These are phyloP conservation scores for Thelonectria rubi DNA, from an alignment of 2,329 filamentous ascomycete genomes.

Conservation along the genomic window DNA sequence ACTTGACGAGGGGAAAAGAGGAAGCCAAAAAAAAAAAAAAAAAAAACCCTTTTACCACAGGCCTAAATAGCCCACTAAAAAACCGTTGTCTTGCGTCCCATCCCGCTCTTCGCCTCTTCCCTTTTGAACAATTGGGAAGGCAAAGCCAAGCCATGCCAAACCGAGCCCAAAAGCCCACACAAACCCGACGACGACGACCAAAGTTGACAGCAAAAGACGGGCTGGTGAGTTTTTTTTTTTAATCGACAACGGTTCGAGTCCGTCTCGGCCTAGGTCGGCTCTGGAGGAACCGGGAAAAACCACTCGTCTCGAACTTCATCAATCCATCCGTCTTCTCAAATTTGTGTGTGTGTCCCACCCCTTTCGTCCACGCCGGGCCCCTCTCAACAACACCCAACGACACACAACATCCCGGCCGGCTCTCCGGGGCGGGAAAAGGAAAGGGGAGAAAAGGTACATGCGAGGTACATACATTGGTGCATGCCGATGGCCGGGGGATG, in stretches of 20 bases:
- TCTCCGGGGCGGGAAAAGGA: background rate
- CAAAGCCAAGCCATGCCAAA: too few relatives aligned
- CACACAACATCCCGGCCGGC: background rate
- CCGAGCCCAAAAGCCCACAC: too few relatives aligned
- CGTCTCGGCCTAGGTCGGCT: too few relatives aligned
- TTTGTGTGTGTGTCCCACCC: conserved; percentile 10
- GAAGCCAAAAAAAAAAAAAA: background rate
- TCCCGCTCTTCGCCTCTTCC: conserved; percentile 15
- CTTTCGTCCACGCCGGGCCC: conserved; percentile 32
- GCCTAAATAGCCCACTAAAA: conserved; percentile 34
- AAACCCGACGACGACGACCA: too few relatives aligned
- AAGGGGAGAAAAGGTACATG: background rate
- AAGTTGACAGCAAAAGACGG: too few relatives aligned
- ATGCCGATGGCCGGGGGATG: too few relatives aligned
- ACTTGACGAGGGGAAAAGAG: background rate
- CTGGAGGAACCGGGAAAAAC: background rate
- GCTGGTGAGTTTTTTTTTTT: too few relatives aligned
- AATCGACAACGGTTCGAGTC: too few relatives aligned
- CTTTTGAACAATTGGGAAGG: too few relatives aligned
- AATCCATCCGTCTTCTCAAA: background rate
- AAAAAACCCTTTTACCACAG: background rate
- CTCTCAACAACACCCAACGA: conserved; percentile 16
- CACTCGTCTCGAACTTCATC: background rate
- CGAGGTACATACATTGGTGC: background rate
- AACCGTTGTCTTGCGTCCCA: conserved; percentile 35